Evolutionary conservation across 2,329 filamentous ascomycete genomes (phyloP), one percentile per base, ranked within the genome.

Genomic region (Ophidiomyces ophidiicola): DNA sequence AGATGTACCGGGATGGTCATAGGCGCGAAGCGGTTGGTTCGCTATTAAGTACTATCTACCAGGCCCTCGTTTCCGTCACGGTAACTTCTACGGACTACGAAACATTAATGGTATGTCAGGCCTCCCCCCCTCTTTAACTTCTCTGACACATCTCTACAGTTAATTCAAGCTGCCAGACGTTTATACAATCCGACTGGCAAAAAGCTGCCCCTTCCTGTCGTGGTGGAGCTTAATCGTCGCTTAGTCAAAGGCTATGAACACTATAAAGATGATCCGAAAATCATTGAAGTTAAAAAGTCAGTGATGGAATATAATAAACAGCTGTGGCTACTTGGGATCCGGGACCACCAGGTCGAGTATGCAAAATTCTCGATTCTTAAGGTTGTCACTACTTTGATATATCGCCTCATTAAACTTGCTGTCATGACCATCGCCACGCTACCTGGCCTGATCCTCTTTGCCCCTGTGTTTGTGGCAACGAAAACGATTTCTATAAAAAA

Each of bases 131-230:
- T 21, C n/a, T 32, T 21, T 30, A 18, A 28, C 17, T 14, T 21
- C 15, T 32, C 37, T 68, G 46, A 69, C 44, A n/a, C n/a, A 30
- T 30, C 14, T 39, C n/a, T 15, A 1, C 23, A 76, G 71, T 72
- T 92, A 50, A 93, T 96, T 43, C 90, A 96, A 71, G 87, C 88
- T 25, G 88, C 87, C 5, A 76, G 90, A 46, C 77, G 90, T 35
- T 70, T 98, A 19, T 98, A 98, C 64, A 94, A 93, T 54, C 83
- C 86, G 7, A 90, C 85, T 35, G 85, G 86, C 51, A 94, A 88
- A 66, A 94, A 93, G 60, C 71, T 96, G 25, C 88, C 88, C 5
- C 71, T 96, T 15, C 85, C 88, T 1, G 82, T 88, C 55, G 83
- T 96, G 6, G 83, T 96, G 21, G 90, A 98, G 63, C 74, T 98